These are phyloP conservation scores for Hortaea sp. DNA, from an alignment of 2,329 filamentous ascomycete species.

Conservation along the genomic window DNA sequence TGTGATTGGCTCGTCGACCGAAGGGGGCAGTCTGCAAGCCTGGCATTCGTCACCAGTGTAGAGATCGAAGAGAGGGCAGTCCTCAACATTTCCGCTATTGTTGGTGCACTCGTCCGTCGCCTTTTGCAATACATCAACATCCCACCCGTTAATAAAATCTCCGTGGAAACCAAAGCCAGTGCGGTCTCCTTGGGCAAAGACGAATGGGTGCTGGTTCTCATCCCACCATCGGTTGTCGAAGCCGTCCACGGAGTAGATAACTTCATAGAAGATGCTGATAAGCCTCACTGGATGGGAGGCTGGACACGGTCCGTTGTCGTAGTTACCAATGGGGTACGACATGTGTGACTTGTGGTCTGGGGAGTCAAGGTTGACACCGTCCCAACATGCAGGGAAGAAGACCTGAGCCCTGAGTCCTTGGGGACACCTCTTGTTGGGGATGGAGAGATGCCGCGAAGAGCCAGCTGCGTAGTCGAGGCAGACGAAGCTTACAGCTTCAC, in stretches of 20 bases:
- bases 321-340: constrained; percentile 9
- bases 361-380: constrained; percentile 49
- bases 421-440: constrained; percentile 62
- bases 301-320: constrained; percentile 45
- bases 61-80: constrained; percentile 49
- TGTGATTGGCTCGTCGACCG: constrained; percentile 33
- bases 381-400: constrained; percentile 66
- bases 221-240: constrained; percentile 42
- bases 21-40: constrained; percentile 40
- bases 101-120: constrained; percentile 59
- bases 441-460: constrained; percentile 36
- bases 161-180: constrained; percentile 62
- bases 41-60: constrained; percentile 17
- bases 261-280: constrained; percentile 51
- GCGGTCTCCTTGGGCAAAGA: constrained; percentile 58
- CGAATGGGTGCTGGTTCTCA: constrained; percentile 47
- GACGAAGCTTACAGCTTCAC: constrained; percentile 45
- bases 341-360: constrained; percentile 53
- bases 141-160: constrained; percentile 67
- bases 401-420: constrained; percentile 53
- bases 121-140: constrained; percentile 51
- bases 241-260: constrained; percentile 41
- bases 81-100: constrained; percentile 50
- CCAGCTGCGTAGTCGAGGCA: constrained; percentile 43
- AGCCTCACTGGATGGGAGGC: constrained; percentile 43